Conservation (phyloP, 805 yeast genomes). For the Kodamaea leandrae region DNA sequence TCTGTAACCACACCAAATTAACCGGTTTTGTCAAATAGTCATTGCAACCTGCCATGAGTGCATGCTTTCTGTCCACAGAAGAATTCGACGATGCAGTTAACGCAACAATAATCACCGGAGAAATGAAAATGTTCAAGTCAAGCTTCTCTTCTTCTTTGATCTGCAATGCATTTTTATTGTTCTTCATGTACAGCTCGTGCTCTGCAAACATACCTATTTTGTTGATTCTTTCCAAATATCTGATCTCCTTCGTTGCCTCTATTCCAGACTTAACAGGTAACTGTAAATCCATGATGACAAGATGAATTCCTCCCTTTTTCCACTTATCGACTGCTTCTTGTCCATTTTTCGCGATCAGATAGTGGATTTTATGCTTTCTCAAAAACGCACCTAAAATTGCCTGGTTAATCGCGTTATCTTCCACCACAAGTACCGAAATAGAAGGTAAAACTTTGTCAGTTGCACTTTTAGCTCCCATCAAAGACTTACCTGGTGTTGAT, state of each 20-base stretch:
- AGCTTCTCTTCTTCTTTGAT: conserved; percentile 50
- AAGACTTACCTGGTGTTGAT: neutral
- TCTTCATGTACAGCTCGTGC: conserved; percentile 27
- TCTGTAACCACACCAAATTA: conserved; percentile 87
- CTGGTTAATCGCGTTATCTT: conserved; percentile 93
- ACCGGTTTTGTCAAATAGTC: conserved; percentile 97
- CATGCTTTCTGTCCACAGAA: conserved; percentile 81
- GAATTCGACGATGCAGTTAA: conserved; percentile 85
- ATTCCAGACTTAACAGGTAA: conserved; percentile 94
- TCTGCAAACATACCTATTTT: conserved; percentile 68
- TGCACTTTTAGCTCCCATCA: conserved; percentile 27
- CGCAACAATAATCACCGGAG: conserved; percentile 98
- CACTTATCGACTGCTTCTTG: conserved; percentile 93
- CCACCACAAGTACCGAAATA: conserved; percentile 88
- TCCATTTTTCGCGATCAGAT: conserved; percentile 87
- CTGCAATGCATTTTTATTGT: conserved; percentile 18
- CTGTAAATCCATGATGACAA: conserved; percentile 96
- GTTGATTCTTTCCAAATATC: conserved; percentile 77
- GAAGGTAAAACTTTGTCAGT: conserved; percentile 76
- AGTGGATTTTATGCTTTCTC: conserved; percentile 79
- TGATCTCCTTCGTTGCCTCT: conserved; percentile 89
- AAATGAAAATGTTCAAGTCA: conserved; percentile 63
- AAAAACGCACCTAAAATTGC: conserved; percentile 86
- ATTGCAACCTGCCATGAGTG: conserved; percentile 95
- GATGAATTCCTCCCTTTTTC: conserved; percentile 91